Conservation (phyloP, 2,329 filamentous ascomycete genomes). For the Cladosporium sp. region DNA sequence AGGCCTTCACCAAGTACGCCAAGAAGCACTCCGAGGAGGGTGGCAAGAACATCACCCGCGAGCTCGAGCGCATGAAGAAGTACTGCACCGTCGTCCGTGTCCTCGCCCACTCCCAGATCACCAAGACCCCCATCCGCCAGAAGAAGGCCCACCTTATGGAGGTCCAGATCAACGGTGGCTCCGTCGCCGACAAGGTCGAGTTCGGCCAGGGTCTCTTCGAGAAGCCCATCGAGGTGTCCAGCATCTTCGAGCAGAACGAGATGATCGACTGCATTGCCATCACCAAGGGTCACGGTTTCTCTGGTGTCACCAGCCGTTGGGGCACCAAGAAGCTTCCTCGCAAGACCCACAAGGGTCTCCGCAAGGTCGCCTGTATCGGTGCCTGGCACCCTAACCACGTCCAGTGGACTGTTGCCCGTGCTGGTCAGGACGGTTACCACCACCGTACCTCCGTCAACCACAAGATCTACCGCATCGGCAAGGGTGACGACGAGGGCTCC, state of each 20-base stretch:
- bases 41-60: constrained; percentile 87
- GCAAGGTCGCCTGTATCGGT: constrained; percentile 99
- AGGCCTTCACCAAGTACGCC: constrained; percentile 99
- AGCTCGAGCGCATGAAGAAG: constrained; percentile 99
- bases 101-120: constrained; percentile 98
- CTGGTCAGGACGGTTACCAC: constrained; percentile 99
- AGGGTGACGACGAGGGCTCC: constrained; percentile 86
- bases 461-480: constrained; percentile 99
- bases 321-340: constrained; percentile 99
- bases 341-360: constrained; percentile 99
- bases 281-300: constrained; percentile 99
- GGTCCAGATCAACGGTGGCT: constrained; percentile 99
- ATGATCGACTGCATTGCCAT: constrained; percentile 99
- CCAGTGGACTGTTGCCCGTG: constrained; percentile 99
- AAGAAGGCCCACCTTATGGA: constrained; percentile 99
- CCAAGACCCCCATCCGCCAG: constrained; percentile 99
- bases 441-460: constrained; percentile 99
- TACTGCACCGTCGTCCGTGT: constrained; percentile 99
- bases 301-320: constrained; percentile 96
- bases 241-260: constrained; percentile 99
- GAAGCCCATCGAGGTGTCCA: constrained; percentile 92
- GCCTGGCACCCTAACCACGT: constrained; percentile 99
- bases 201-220: constrained; percentile 96
- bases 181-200: constrained; percentile 92
- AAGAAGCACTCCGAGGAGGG: constrained; percentile 98